A percentile compares a stretch with the other conserved stretches of the same genome.
phyloP scores from a whole-genome alignment of 352 stramenopile genomes.

The Aphanomyces astaci region DNA sequence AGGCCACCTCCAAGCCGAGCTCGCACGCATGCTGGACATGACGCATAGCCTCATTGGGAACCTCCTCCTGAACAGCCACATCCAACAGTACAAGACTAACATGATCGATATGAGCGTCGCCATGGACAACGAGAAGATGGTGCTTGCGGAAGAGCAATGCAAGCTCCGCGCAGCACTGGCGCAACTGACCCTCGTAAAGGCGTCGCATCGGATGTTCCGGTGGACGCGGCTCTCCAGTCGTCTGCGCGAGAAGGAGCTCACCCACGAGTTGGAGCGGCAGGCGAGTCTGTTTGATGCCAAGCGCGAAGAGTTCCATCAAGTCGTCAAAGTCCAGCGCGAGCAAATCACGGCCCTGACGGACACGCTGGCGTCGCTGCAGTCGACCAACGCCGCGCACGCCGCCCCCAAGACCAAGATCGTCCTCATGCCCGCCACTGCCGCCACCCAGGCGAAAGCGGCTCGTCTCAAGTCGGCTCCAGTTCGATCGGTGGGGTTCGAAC shows the following conservation, averaged over 20 bases:
- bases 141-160: slow-evolving; percentile 14
- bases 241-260: slow-evolving; percentile 3
- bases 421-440: neutral
- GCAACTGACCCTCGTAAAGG: slow-evolving; percentile 9
- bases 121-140: slow-evolving; percentile 20
- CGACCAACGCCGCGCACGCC: neutral
- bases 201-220: slow-evolving; percentile 12
- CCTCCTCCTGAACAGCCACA: slow-evolving; percentile 10
- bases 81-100: slow-evolving; percentile 15
- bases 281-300: neutral
- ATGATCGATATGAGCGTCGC: slow-evolving; percentile 16
- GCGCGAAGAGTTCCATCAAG: slow-evolving; percentile 9
- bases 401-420: neutral
- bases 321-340: slow-evolving; percentile 5
- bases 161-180: slow-evolving; percentile 13
- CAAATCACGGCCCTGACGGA: neutral
- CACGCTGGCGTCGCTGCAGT: neutral
- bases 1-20: neutral
- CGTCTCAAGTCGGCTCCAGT: neutral
- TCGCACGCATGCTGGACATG: neutral
- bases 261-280: neutral
- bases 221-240: slow-evolving; percentile 13
- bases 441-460: neutral
- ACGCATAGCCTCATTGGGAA: slow-evolving; percentile 8
- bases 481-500: neutral